These are phyloP conservation scores for Phytopythium aichiense DNA, from an alignment of 352 stramenopile genomes.

Conservation along the genomic window DNA sequence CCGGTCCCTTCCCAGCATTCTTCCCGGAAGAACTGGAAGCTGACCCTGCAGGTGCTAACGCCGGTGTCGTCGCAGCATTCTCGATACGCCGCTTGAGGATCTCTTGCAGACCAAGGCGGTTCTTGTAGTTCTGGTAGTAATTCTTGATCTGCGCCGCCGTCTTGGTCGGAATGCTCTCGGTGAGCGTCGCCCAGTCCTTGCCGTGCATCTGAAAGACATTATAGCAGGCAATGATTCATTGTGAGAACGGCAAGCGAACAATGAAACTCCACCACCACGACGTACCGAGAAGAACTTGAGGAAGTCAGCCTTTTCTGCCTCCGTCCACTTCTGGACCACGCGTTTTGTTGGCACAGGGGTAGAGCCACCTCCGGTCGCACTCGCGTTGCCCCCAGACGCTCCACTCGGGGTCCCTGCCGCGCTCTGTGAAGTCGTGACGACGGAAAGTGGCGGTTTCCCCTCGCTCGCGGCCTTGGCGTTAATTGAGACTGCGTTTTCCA, in stretches of 20 bases:
- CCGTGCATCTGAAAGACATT: constrained; percentile 51
- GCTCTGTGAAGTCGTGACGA: constrained; percentile 1
- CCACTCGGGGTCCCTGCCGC: not conserved
- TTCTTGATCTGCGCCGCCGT: constrained; percentile 91
- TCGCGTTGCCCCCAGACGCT: not conserved
- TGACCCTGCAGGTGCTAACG: not conserved
- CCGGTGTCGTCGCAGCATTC: constrained; percentile 7
- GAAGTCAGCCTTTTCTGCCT: constrained; percentile 85
- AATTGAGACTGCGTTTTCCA: not conserved
- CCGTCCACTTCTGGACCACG: constrained; percentile 89
- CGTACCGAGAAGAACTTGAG: constrained; percentile 85
- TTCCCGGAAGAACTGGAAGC: not conserved
- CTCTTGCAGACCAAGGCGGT: constrained; percentile 83
- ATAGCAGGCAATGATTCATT: constrained; percentile 9
- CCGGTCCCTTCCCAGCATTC: not conserved
- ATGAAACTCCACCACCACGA: not conserved
- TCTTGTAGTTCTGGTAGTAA: constrained; percentile 94
- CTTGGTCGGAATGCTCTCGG: constrained; percentile 86
- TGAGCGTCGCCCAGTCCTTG: constrained; percentile 87
- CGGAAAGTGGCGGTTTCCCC: not conserved
- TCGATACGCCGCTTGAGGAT: constrained; percentile 82
- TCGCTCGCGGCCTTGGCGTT: not conserved
- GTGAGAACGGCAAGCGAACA: not conserved
- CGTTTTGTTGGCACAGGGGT: constrained; percentile 47
- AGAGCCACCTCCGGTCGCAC: constrained; percentile 6